Evolutionary conservation across 2,329 filamentous ascomycete species (phyloP), one percentile per base, ranked within the genome.

Genomic region (Colletotrichum graminicola): DNA sequence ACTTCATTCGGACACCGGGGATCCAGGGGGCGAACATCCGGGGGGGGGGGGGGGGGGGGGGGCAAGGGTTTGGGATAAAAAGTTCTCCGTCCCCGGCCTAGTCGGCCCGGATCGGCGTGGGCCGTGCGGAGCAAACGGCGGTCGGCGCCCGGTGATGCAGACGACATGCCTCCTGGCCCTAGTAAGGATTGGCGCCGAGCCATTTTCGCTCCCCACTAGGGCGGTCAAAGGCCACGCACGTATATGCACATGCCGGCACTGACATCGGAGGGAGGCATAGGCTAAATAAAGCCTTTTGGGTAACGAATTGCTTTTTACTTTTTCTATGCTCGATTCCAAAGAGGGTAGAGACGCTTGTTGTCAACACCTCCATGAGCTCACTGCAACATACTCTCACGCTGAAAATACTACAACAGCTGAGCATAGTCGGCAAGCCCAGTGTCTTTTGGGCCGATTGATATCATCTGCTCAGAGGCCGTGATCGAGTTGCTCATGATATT

Each of bases 61-160:
- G 14, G 1, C 4, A 21, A 45, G 26, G 26, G 43, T 23, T 26
- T 8, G 16, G 45, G 39, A 26, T 29, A 43, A 12, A 43, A 26
- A 39, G 23, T 16, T 14, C 8, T 16, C 34, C 11, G 21, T 47
- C 11, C 23, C 51, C 62, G 29, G 29, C 26, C 21, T 56, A 39
- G n/a, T 57, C 62, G 45, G 64, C 47, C 56, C 64, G 64, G 57
- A 62, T 45, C 63, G 63, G 61, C 36, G 66, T 68, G 49, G 55
- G 41, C n/a, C 49, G 41, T 49, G 39, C 34, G 66, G 18, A 63
- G 16, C 26, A 49, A 32, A 18, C 39, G 60, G 61, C 39, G 62
- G 62, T 43, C 29, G 67, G 55, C 51, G 62, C 47, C 67, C 62
- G 65, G 45, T 67, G 49, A 3, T 32, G 23, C 26, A 36, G 54